phyloP scores from a whole-genome alignment of 1,284 basidiomycete genomes.

The Chondrostereum purpureum region DNA sequence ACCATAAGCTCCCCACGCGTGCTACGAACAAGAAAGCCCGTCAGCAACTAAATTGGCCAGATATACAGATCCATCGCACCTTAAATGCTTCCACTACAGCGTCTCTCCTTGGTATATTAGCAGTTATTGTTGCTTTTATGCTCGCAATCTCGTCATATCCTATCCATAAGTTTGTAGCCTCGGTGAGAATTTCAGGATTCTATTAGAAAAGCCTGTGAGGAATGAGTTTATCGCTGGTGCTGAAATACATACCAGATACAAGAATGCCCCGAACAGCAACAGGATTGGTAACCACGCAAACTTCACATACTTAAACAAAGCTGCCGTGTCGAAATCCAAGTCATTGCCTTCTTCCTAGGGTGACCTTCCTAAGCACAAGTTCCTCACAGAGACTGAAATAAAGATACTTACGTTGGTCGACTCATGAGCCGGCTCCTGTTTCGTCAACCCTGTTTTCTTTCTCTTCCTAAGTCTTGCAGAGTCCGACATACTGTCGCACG shows the following conservation, averaged over 20 bases:
- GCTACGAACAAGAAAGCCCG: constrained; percentile 31
- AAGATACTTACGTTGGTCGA: background rate
- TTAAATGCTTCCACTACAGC: constrained; percentile 75
- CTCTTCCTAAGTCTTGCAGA: background rate
- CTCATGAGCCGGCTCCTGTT: background rate
- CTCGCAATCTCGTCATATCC: constrained; percentile 24
- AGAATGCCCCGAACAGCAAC: constrained; percentile 11
- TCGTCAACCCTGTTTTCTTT: background rate
- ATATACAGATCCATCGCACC: constrained; percentile 37
- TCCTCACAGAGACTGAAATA: background rate
- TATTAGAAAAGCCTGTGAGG: constrained; percentile 4
- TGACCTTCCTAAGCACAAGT: background rate
- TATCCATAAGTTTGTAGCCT: constrained; percentile 24
- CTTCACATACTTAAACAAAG: constrained; percentile 11
- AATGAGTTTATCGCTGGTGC: background rate
- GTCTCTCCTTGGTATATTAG: constrained; percentile 58
- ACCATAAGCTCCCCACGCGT: constrained; percentile 81
- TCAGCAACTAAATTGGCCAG: too few relatives aligned
- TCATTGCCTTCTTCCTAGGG: constrained; percentile 1
- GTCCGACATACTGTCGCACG: too few relatives aligned
- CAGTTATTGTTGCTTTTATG: constrained; percentile 27
- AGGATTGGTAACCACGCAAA: constrained; percentile 15
- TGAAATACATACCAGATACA: constrained; percentile 11
- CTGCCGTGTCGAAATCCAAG: constrained; percentile 4
- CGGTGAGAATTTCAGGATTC: constrained; percentile 16